Percentiles rank a stretch among this genome's conserved stretches.
Evolutionary conservation across 805 yeast genomes (phyloP).

Genomic region (Candida saitoana): DNA sequence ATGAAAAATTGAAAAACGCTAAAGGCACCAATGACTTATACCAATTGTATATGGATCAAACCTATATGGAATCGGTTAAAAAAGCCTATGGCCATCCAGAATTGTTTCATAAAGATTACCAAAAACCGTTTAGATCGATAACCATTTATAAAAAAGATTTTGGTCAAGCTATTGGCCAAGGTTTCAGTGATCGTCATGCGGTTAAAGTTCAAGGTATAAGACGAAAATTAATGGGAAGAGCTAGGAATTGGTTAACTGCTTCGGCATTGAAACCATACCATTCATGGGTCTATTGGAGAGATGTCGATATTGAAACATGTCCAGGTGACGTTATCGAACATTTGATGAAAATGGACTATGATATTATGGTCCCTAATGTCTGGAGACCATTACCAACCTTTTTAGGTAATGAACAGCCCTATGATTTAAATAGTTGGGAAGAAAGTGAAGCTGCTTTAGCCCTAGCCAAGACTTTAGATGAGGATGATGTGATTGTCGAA

Average conservation of each 20-base stretch:
- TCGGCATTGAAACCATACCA: constrained; percentile 76
- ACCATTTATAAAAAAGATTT: constrained; percentile 79
- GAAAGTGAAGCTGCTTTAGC: constrained; percentile 76
- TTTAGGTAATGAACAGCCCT: constrained; percentile 87
- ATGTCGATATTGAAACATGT: constrained; percentile 78
- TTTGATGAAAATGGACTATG: constrained; percentile 65
- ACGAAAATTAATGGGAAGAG: constrained; percentile 81
- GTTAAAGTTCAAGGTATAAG: constrained; percentile 83
- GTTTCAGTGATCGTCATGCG: constrained; percentile 78
- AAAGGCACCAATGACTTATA: constrained; percentile 61
- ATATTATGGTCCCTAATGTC: constrained; percentile 80
- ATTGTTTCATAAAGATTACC: constrained; percentile 53
- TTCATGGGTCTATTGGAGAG: constrained; percentile 92
- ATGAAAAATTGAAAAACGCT: constrained; percentile 28
- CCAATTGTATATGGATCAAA: constrained; percentile 63
- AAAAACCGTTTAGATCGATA: constrained; percentile 69
- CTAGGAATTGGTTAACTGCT: constrained; percentile 78
- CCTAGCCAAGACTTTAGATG: constrained; percentile 59
- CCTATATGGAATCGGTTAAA: constrained; percentile 53
- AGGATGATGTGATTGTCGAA: constrained; percentile 84
- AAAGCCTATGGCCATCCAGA: constrained; percentile 60
- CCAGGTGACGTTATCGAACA: constrained; percentile 73
- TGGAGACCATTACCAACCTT: constrained; percentile 97
- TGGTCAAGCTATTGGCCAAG: constrained; percentile 82
- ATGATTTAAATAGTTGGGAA: constrained; percentile 95